Conservation (phyloP, 2,329 filamentous ascomycete species). For the Clarireedia hainanense region DNA sequence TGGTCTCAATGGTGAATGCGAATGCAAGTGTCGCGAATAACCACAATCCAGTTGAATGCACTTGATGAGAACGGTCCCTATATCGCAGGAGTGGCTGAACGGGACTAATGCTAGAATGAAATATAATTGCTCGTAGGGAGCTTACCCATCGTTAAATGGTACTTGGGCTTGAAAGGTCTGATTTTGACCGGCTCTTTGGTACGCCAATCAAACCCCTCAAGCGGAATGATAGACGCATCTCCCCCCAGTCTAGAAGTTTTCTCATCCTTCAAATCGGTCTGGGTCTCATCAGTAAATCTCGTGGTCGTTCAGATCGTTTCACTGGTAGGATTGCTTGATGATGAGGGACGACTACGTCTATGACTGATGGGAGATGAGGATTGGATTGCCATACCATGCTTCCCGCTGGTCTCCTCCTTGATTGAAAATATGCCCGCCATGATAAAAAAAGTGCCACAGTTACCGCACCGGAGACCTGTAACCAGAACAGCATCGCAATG, state of each 20-base stretch:
- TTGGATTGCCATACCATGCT: background rate
- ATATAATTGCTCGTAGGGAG: background rate
- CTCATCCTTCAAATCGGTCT: background rate
- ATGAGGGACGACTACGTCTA: background rate
- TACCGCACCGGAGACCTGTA: background rate
- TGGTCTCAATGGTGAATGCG: too few relatives aligned
- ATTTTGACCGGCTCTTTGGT: slow-evolving; percentile 43
- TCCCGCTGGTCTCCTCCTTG: background rate
- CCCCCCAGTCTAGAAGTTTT: background rate
- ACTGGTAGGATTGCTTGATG: background rate
- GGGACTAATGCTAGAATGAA: too few relatives aligned
- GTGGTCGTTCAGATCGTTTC: background rate
- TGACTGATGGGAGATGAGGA: background rate
- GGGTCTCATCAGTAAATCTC: background rate
- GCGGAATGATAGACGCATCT: slow-evolving; percentile 24
- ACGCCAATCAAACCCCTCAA: slow-evolving; percentile 43
- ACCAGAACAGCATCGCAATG: background rate
- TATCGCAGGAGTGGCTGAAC: too few relatives aligned
- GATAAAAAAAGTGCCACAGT: background rate
- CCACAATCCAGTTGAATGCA: too few relatives aligned
- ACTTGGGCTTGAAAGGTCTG: slow-evolving; percentile 52
- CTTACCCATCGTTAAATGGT: slow-evolving; percentile 58
- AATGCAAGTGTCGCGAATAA: too few relatives aligned
- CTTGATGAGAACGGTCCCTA: too few relatives aligned
- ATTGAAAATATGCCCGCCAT: background rate